Percentiles rank a stretch among this genome's conserved stretches.
Conservation (phyloP, 306 rosid species). For the Rosa multiflora region DNA sequence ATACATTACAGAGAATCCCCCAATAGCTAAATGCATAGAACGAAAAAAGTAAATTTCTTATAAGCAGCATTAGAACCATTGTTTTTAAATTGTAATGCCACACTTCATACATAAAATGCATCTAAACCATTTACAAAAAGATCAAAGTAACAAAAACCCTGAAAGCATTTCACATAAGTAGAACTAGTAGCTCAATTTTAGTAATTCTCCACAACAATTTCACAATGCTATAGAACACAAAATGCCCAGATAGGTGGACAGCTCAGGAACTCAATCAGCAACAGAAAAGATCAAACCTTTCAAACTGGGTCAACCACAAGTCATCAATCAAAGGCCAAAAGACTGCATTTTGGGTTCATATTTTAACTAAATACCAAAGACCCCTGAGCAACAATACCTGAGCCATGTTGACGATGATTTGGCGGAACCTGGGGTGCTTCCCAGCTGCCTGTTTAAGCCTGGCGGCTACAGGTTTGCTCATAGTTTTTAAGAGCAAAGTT, state of each 20-base stretch:
- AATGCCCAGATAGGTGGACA: neutral
- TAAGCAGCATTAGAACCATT: neutral
- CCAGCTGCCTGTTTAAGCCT: constrained; percentile 75
- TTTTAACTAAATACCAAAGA: neutral
- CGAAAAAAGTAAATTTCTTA: neutral
- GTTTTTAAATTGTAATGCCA: neutral
- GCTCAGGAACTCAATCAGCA: too few relatives aligned
- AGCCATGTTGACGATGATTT: constrained; percentile 61
- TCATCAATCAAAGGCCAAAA: neutral
- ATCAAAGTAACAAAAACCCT: neutral
- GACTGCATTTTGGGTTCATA: neutral
- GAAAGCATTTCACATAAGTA: neutral
- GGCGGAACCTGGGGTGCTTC: constrained; percentile 75
- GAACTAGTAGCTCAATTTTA: neutral
- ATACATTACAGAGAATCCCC: constrained; percentile 14
- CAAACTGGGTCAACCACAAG: neutral
- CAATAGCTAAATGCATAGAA: neutral
- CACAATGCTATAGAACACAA: neutral
- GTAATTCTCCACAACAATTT: neutral
- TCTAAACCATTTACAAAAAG: neutral
- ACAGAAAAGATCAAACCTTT: neutral
- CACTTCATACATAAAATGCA: neutral
- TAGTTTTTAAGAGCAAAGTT: constrained; percentile 67
- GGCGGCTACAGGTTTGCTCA: constrained; percentile 86
- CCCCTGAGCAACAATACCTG: constrained; percentile 40